Percentiles rank a stretch among this genome's conserved stretches.
phyloP scores from a whole-genome alignment of 495 filamentous ascomycete genomes.

The Aspergillus kassunensis region DNA sequence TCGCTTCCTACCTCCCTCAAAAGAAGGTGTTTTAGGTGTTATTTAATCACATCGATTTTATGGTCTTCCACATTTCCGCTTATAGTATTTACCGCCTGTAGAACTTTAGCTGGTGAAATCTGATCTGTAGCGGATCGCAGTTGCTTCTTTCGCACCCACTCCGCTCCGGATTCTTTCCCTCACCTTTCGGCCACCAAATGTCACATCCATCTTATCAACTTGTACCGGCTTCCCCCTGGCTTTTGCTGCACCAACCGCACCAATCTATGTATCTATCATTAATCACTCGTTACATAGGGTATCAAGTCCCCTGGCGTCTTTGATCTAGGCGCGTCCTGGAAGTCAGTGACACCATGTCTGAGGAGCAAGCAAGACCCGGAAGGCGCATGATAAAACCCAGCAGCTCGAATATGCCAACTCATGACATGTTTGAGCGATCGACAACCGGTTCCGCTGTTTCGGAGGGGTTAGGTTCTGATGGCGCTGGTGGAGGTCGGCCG shows the following conservation, averaged over 20 bases:
- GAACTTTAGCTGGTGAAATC: too few relatives aligned
- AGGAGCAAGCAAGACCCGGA: neutral
- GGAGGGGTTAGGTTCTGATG: constrained; percentile 24
- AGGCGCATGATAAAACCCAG: neutral
- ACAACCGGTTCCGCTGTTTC: constrained; percentile 19
- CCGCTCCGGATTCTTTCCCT: neutral
- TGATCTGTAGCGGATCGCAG: neutral
- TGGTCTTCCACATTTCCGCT: neutral
- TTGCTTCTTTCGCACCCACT: neutral
- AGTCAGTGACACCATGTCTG: neutral
- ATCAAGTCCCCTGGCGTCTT: neutral
- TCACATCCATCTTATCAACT: neutral
- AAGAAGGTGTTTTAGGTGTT: constrained; percentile 33
- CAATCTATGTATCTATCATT: constrained; percentile 3
- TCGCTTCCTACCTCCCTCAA: constrained; percentile 19
- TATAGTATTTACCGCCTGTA: too few relatives aligned
- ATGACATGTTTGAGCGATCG: neutral
- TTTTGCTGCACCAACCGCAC: neutral
- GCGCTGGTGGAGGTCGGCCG: constrained; percentile 4
- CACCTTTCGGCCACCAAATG: neutral
- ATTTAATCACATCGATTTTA: neutral
- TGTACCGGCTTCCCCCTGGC: neutral
- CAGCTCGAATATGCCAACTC: neutral
- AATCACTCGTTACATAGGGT: neutral
- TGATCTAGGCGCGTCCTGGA: too few relatives aligned